phyloP scores from a whole-genome alignment of 768 basidiomycete species.

The Paxillus involutus region DNA sequence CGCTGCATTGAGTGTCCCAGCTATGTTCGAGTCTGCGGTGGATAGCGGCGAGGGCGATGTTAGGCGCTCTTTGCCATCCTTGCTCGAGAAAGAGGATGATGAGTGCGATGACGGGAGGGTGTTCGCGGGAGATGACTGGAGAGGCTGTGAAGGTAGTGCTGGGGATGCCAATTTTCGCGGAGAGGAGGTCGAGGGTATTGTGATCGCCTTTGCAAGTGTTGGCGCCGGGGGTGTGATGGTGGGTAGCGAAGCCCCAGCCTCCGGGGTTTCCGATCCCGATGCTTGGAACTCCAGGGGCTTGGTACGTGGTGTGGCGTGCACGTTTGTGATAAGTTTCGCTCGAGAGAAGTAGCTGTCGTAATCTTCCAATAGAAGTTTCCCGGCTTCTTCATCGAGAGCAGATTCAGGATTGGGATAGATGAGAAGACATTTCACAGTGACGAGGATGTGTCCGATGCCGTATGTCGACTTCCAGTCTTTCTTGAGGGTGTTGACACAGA shows the following conservation, averaged over 20 bases:
- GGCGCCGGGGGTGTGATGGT: conserved; percentile 18
- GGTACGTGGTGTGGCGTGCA: conserved; percentile 84
- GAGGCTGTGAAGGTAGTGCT: conserved; percentile 37
- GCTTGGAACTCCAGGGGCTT: conserved; percentile 71
- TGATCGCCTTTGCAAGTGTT: conserved; percentile 30
- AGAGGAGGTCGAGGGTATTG: conserved; percentile 41
- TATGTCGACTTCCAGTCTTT: conserved; percentile 95
- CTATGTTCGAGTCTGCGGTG: conserved; percentile 70
- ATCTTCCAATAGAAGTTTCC: conserved; percentile 86
- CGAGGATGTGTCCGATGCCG: conserved; percentile 87
- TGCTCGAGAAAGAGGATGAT: conserved; percentile 27
- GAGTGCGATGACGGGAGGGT: conserved; percentile 41
- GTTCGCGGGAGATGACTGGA: conserved; percentile 38
- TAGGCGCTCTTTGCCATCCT: conserved; percentile 56
- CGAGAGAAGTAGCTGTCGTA: conserved; percentile 87
- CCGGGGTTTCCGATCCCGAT: conserved; percentile 32
- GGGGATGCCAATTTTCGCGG: conserved; percentile 44
- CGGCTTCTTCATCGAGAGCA: conserved; percentile 94
- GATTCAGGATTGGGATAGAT: conserved; percentile 98
- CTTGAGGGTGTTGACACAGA: conserved; percentile 96
- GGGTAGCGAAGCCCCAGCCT: conserved; percentile 14
- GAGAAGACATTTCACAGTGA: conserved; percentile 92
- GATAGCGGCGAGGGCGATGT: conserved; percentile 68
- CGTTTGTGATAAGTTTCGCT: conserved; percentile 84
- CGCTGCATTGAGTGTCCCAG: conserved; percentile 34